A percentile compares a stretch with the other conserved stretches of the same genome.
Conservation (phyloP, 306 rosid genomes). For the Cyclanthera cordifolia region DNA sequence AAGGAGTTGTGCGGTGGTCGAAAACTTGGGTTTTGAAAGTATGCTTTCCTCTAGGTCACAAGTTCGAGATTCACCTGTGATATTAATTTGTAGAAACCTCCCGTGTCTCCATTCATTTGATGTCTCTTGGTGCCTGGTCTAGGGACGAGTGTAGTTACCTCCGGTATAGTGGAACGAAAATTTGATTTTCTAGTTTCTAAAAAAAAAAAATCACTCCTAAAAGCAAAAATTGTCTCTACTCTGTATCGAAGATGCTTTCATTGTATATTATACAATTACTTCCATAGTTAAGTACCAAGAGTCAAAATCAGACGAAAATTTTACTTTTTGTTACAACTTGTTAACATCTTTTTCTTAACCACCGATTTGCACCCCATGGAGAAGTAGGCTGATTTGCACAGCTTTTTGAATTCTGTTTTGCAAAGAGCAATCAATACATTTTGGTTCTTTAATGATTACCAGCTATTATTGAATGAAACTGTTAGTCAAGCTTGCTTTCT, state of each 20-base stretch:
- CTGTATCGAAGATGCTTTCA: neutral
- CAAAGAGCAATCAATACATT: neutral
- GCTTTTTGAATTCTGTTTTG: slow-evolving; percentile 5
- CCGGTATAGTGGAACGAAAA: too few species aligned
- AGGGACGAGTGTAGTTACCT: too few species aligned
- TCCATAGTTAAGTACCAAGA: neutral
- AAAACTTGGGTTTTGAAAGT: too few species aligned
- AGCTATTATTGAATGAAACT: neutral
- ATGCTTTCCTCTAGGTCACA: too few species aligned
- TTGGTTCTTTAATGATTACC: neutral
- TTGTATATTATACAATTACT: neutral
- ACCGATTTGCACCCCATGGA: slow-evolving; percentile 6
- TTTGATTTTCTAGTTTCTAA: too few species aligned
- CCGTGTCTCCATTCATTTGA: too few species aligned
- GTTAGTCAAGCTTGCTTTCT: slow-evolving; percentile 6
- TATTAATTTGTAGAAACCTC: too few species aligned
- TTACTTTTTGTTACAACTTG: slow-evolving; percentile 10
- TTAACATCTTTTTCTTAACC: neutral
- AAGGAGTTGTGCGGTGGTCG: too few species aligned
- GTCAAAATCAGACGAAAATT: neutral
- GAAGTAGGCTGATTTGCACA: neutral
- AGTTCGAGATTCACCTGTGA: too few species aligned
- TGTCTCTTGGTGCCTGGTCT: too few species aligned
- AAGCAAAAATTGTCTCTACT: neutral
- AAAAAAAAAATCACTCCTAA: neutral